A percentile compares a stretch with the other conserved stretches of the same genome.
phyloP scores from a whole-genome alignment of 176 grass and related monocot species.

The Avena insularis region DNA sequence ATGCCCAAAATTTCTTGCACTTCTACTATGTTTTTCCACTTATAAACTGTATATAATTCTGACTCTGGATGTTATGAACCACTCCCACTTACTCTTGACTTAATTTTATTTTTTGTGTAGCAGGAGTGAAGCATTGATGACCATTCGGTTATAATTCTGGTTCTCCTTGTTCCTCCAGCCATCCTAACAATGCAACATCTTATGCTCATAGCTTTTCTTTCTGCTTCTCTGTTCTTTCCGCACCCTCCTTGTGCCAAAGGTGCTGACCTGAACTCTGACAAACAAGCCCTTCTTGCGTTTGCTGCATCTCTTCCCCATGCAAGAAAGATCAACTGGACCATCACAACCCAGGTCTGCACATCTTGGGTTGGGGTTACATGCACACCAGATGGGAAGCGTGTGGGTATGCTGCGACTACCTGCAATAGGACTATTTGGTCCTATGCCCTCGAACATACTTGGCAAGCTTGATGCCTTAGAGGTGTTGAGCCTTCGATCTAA shows the following conservation, averaged over 20 bases:
- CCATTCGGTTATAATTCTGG: conserved; percentile 38
- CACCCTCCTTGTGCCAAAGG: conserved; percentile 50
- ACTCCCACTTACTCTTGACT: conserved; percentile 35
- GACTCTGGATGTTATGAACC: conserved; percentile 11
- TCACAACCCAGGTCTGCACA: conserved; percentile 63
- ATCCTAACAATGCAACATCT: conserved; percentile 51
- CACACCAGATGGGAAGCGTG: conserved; percentile 59
- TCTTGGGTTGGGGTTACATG: conserved; percentile 87
- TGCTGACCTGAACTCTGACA: conserved; percentile 73
- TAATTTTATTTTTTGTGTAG: conserved; percentile 26
- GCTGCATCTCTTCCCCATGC: conserved; percentile 68
- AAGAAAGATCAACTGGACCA: conserved; percentile 89
- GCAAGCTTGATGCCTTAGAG: conserved; percentile 84
- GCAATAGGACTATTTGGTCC: conserved; percentile 74
- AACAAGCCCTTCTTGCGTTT: conserved; percentile 82
- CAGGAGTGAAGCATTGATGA: conserved; percentile 47
- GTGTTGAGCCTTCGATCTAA: conserved; percentile 92
- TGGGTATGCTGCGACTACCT: conserved; percentile 65
- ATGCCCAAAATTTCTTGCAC: conserved; percentile 24
- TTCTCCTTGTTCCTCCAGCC: conserved; percentile 31
- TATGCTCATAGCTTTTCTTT: conserved; percentile 40
- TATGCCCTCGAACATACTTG: conserved; percentile 71
- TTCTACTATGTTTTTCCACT: conserved; percentile 6
- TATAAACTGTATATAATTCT: conserved; percentile 14
- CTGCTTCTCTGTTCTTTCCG: conserved; percentile 43